These are phyloP conservation scores for Thalassiosira exigua DNA, from an alignment of 352 stramenopile species.

Conservation along the genomic window DNA sequence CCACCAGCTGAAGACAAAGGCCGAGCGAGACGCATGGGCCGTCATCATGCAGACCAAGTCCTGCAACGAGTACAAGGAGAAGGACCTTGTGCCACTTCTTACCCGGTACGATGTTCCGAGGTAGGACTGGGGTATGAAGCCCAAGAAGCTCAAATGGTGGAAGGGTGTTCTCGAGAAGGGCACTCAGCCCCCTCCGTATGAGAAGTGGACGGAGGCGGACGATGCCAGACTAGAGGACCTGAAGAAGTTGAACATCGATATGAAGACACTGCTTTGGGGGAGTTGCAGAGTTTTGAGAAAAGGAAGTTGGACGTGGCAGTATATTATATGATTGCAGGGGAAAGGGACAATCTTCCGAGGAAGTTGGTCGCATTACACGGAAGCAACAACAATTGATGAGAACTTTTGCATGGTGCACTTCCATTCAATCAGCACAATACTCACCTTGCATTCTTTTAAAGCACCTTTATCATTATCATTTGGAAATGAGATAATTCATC, in stretches of 20 bases:
- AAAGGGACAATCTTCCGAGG: not conserved
- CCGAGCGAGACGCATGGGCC: not conserved
- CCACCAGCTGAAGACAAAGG: not conserved
- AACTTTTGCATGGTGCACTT: too few relatives aligned
- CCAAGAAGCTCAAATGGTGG: not conserved
- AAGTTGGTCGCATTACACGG: not conserved
- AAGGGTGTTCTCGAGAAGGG: not conserved
- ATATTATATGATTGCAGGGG: not conserved
- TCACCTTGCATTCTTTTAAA: too few relatives aligned
- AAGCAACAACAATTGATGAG: too few relatives aligned
- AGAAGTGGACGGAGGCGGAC: conserved; percentile 6
- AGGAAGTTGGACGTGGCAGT: not conserved
- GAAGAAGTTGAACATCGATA: not conserved
- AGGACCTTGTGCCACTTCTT: conserved; percentile 6
- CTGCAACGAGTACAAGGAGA: not conserved
- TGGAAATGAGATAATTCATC: not conserved
- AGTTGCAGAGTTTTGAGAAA: not conserved
- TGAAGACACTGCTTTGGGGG: not conserved
- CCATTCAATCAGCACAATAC: too few relatives aligned
- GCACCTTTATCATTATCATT: too few relatives aligned
- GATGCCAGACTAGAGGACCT: conserved; percentile 1
- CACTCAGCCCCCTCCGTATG: not conserved
- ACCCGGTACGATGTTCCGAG: not conserved
- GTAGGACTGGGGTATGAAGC: not conserved
- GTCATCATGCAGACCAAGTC: too few relatives aligned